Evolutionary conservation across 192 early-diverging fungal genomes (phyloP), one percentile per base, ranked within the genome.

Genomic region (Phlyctochytrium bullatum): DNA sequence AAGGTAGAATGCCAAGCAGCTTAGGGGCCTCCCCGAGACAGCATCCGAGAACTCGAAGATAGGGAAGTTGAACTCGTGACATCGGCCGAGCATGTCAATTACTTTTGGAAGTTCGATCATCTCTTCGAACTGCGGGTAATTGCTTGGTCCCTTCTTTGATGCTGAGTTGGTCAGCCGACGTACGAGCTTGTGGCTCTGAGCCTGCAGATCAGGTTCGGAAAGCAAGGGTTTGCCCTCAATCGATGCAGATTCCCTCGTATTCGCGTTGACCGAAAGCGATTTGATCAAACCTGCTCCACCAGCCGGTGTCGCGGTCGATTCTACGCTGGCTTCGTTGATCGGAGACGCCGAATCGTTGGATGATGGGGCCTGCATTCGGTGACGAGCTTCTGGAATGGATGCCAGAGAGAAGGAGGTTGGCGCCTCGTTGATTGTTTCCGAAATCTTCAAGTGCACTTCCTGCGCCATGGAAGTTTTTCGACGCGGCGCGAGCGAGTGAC

Each of bases 41-140:
- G 67, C 58, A 30, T 69, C 67, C n/a, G n/a, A n/a, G 23, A 84
- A 76, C 17, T 84, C 79, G 59, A 84, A 84, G 12, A 84, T 58
- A 33, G 70, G 65, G 69, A 68, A 84, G 69, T 81, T 79, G 57
- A 69, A 84, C n/a, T n/a, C n/a, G n/a, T n/a, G n/a, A n/a, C n/a
- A 23, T 76, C 70, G 20, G 12, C 54, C 4, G 25, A 10, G 12
- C 25, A 6, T 28, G 16, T 10, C 27, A 57, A 28, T 10, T 20
- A 25, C 54, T 57, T 25, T 25, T 57, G 54, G 16, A 57, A 20
- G 27, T 57, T 10, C 54, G 54, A 47, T 47, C 20, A 14, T 47
- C 10, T 47, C 20, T 20, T 20, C 6, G 40, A 6, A 47, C 40
- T 47, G 40, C 40, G 40, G 40, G 40, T 6, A 6, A 14, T 14